These are phyloP conservation scores for Apium graveolens DNA, from an alignment of 129 eudicot genomes.

Conservation along the genomic window DNA sequence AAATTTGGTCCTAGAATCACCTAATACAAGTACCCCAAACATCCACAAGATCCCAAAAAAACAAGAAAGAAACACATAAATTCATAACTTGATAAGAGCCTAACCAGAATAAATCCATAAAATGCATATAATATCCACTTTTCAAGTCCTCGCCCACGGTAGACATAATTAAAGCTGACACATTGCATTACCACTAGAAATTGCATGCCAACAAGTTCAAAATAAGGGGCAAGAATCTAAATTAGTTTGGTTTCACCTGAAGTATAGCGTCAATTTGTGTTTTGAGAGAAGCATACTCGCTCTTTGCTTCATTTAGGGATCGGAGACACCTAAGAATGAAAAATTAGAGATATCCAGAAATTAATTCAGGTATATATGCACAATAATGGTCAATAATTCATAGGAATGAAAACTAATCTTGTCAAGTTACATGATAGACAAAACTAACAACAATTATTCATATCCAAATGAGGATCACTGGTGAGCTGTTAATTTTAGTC, in stretches of 20 bases:
- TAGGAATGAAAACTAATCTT: too few species aligned
- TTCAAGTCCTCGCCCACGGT: too few species aligned
- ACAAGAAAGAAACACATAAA: not conserved
- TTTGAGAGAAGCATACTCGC: not conserved
- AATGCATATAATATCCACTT: too few species aligned
- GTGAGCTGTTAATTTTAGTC: not conserved
- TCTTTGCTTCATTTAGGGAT: not conserved
- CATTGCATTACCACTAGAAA: not conserved
- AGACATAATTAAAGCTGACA: not conserved
- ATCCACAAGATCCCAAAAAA: not conserved
- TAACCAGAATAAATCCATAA: not conserved
- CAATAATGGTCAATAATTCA: too few species aligned
- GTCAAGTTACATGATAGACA: not conserved
- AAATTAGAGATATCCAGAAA: not conserved
- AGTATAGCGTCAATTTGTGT: not conserved
- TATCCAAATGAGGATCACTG: not conserved
- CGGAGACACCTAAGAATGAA: not conserved
- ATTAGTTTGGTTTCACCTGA: not conserved
- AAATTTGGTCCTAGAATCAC: not conserved
- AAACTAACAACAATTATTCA: not conserved
- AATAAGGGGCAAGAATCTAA: not conserved
- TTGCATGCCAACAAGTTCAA: not conserved
- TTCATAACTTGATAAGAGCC: not conserved
- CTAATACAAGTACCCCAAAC: not conserved
- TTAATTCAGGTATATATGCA: not conserved